Evolutionary conservation across 2,329 filamentous ascomycete species (phyloP), one percentile per base, ranked within the genome.

Genomic region (Sarocladium brachiariae): DNA sequence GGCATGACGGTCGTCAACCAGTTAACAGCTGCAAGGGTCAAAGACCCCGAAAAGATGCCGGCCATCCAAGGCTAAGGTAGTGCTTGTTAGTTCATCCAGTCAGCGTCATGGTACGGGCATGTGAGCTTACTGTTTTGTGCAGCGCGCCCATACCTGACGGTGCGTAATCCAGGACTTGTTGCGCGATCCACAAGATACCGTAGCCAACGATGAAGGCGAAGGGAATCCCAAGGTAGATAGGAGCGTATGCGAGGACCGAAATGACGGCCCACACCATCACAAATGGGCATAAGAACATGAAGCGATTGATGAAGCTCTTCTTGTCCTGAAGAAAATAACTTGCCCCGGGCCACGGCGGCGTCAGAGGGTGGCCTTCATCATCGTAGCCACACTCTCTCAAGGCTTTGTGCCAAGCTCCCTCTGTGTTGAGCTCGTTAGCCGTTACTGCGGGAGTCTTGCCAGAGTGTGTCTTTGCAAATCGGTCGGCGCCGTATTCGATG

Each of bases 401-500:
- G 5, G 91, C 89, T 57, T 84, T 80, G 57, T 87, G 84, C 89
- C 91, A 97, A 49, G 89, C 83, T 21, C 80, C 76, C 45, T 80
- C 75, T 0, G 90, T 95, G 64, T 93, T 95, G 75, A 99, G 91
- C 66, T 97, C 93, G 58, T 83, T 78, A 1, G 93, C 92, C 8
- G 91, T 95, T 50, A 84, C 79, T 1, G 84, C 80, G 1, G 93
- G 93, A 7, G 90, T 93, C 76, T 99, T 97, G 55, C 92, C 92
- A 43, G 89, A 87, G 50, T 83, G 78, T 24, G 91, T 96, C 70
- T 90, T 86, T 33, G 87, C 89, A 63, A 95, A 97, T 41, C 93
- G 81, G 69, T 99, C 93, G 23, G 91, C 84, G 43, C 93, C 95
- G 65, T 96, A 96, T 71, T 99, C 93, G 58, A 99, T 80, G 39